Evolutionary conservation across 805 yeast genomes (phyloP).

Genomic region (Candida vaughaniae): DNA sequence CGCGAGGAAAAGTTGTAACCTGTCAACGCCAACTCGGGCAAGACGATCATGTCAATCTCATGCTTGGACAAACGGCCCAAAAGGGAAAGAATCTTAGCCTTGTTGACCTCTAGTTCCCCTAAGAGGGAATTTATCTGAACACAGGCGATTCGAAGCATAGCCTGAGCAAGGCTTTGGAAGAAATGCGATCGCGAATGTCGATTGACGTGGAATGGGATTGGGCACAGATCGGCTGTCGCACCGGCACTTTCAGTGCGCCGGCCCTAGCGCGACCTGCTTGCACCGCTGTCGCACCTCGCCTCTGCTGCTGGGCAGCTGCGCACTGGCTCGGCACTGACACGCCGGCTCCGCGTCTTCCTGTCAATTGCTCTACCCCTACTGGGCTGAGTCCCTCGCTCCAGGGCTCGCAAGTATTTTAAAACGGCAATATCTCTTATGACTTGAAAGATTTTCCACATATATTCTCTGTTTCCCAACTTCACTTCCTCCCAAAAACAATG

Average conservation of each 20-base stretch:
- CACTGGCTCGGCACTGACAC: no score
- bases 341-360: no score
- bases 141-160: constrained; percentile 56
- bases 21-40: constrained; percentile 83
- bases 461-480: no score
- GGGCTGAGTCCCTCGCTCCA: no score
- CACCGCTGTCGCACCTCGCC: no score
- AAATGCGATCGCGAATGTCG: neutral
- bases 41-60: constrained; percentile 58
- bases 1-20: constrained; percentile 68
- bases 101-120: constrained; percentile 58
- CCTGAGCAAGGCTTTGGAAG: neutral
- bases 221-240: no score
- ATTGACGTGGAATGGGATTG: no score
- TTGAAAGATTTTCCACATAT: constrained; percentile 1
- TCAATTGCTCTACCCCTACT: no score
- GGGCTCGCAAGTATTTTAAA: constrained; percentile 2
- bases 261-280: constrained; percentile 1
- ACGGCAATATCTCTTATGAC: constrained; percentile 2
- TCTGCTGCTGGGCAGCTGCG: constrained; percentile 2
- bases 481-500: no score
- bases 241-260: no score
- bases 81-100: constrained; percentile 43
- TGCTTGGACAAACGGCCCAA: constrained; percentile 20
- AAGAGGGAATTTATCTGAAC: constrained; percentile 67